Percentiles rank a stretch among this genome's conserved stretches.
These are phyloP conservation scores for Liquidambar formosana DNA, from an alignment of 164 flowering plant species.

Conservation along the genomic window DNA sequence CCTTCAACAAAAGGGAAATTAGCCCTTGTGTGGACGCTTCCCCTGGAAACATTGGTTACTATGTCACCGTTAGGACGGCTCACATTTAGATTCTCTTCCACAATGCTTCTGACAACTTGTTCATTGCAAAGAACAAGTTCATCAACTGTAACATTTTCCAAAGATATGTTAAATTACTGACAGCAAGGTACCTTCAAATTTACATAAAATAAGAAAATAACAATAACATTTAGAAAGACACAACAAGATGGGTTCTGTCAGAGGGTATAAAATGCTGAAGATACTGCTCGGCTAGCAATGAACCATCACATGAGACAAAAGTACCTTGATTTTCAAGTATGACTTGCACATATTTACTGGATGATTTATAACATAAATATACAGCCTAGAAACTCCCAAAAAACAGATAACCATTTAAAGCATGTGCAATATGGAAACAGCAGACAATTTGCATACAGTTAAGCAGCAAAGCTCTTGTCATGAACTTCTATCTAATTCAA, in stretches of 20 bases:
- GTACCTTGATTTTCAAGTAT: too few relatives aligned
- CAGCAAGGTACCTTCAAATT: neutral
- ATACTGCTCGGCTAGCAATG: too few relatives aligned
- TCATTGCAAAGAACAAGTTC: constrained; percentile 75
- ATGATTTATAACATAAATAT: too few relatives aligned
- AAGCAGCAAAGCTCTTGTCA: too few relatives aligned
- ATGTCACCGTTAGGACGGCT: constrained; percentile 30
- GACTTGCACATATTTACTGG: too few relatives aligned
- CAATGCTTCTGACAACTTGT: constrained; percentile 42
- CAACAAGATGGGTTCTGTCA: neutral
- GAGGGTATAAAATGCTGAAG: too few relatives aligned
- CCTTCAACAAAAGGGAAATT: constrained; percentile 78
- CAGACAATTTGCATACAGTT: too few relatives aligned
- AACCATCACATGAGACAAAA: too few relatives aligned
- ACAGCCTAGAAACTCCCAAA: too few relatives aligned
- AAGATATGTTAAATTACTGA: constrained; percentile 11
- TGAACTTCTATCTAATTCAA: too few relatives aligned
- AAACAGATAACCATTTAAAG: too few relatives aligned
- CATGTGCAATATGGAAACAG: too few relatives aligned
- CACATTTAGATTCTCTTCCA: constrained; percentile 38
- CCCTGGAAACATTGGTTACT: constrained; percentile 38
- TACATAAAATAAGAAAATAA: neutral
- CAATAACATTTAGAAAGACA: neutral
- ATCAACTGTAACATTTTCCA: constrained; percentile 58
- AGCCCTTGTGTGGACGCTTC: constrained; percentile 38